Conservation (phyloP, 164 flowering plant species). For the Cinnamomum micranthum region DNA sequence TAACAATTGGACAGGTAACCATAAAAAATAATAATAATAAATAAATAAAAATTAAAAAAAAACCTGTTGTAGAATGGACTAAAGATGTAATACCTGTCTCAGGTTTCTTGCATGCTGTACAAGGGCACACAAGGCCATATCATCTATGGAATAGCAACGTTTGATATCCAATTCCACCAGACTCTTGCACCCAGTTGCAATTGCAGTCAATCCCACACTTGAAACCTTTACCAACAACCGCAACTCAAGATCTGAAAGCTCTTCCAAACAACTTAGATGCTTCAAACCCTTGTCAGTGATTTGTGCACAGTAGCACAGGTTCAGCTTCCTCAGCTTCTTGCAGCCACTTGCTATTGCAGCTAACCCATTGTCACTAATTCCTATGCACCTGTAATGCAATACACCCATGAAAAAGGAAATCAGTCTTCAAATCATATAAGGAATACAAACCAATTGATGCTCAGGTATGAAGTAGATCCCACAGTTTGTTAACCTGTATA, state of each 20-base stretch:
- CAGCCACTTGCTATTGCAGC: constrained; percentile 57
- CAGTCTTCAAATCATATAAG: not conserved
- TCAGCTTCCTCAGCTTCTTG: constrained; percentile 53
- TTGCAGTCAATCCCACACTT: constrained; percentile 41
- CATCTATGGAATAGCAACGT: constrained; percentile 47
- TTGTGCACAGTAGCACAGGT: constrained; percentile 53
- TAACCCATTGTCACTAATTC: constrained; percentile 60
- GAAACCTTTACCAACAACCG: constrained; percentile 47
- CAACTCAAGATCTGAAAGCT: constrained; percentile 57
- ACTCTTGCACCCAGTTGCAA: constrained; percentile 57
- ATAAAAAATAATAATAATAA: not conserved
- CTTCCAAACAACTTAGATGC: constrained; percentile 37
- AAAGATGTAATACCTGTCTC: constrained; percentile 43
- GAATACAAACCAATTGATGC: not conserved
- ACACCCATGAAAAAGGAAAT: not conserved
- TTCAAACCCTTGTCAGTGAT: constrained; percentile 54
- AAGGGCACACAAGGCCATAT: constrained; percentile 59
- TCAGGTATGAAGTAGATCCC: not conserved
- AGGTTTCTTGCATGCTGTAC: constrained; percentile 48
- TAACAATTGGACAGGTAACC: not conserved
- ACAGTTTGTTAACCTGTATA: constrained; percentile 48
- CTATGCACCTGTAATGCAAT: constrained; percentile 38
- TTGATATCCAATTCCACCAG: constrained; percentile 60
- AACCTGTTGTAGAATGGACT: not conserved
- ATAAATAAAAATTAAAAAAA: not conserved